A percentile compares a stretch with the other conserved stretches of the same genome.
phyloP scores from a whole-genome alignment of 2,329 filamentous ascomycete species.

The Ceratocystis ficicola region DNA sequence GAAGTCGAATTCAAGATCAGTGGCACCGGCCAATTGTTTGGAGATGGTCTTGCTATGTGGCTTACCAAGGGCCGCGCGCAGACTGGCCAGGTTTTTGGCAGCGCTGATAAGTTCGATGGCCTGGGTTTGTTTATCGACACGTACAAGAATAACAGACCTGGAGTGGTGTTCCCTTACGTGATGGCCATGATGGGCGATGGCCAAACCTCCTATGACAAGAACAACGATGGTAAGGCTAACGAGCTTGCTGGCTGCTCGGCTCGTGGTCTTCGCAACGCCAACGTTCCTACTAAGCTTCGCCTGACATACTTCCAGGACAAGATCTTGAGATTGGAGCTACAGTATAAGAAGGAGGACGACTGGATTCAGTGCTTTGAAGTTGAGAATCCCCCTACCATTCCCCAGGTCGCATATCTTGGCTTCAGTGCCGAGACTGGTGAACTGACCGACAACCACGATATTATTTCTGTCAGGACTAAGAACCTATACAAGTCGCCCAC shows the following conservation, averaged over 20 bases:
- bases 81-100: slow-evolving; percentile 75
- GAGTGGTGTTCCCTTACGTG: slow-evolving; percentile 89
- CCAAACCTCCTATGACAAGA: slow-evolving; percentile 77
- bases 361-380: slow-evolving; percentile 86
- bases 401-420: slow-evolving; percentile 60
- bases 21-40: slow-evolving; percentile 78
- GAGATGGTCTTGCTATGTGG: slow-evolving; percentile 97
- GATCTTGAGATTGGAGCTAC: slow-evolving; percentile 74
- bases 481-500: slow-evolving; percentile 66
- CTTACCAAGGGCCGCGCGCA: slow-evolving; percentile 83
- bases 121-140: slow-evolving; percentile 94
- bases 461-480: slow-evolving; percentile 71
- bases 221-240: slow-evolving; percentile 83
- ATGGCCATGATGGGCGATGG: slow-evolving; percentile 98
- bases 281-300: slow-evolving; percentile 68
- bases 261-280: slow-evolving; percentile 71
- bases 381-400: slow-evolving; percentile 59
- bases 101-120: slow-evolving; percentile 79
- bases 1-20: slow-evolving; percentile 92
- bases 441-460: slow-evolving; percentile 94
- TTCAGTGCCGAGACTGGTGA: slow-evolving; percentile 88
- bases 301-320: slow-evolving; percentile 97
- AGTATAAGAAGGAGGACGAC: slow-evolving; percentile 81
- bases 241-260: slow-evolving; percentile 94
- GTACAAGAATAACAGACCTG: slow-evolving; percentile 98